Evolutionary conservation across 2,329 filamentous ascomycete species (phyloP).

Genomic region (Endothia cerciana): DNA sequence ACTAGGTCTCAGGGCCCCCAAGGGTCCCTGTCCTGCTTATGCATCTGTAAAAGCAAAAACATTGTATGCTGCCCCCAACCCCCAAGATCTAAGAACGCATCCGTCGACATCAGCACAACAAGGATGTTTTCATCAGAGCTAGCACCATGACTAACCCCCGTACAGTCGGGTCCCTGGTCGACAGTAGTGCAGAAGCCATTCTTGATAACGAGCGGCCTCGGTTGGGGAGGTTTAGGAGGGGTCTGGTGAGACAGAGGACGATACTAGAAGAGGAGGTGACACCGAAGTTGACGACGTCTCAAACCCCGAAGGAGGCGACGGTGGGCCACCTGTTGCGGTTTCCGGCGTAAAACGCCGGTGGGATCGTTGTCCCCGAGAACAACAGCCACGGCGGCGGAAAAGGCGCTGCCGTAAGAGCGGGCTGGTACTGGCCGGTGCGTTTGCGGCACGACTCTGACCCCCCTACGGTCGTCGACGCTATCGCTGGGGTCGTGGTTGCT

Average conservation of each 20-base stretch:
- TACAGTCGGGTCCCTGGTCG: too few species aligned
- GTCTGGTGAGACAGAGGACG: constrained; percentile 2
- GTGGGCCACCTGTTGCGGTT: constrained; percentile 7
- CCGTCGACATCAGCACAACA: too few species aligned
- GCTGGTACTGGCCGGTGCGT: constrained; percentile 15
- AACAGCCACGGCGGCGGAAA: constrained; percentile 12
- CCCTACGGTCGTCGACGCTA: constrained; percentile 9
- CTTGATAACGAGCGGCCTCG: too few species aligned
- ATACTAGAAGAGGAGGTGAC: constrained; percentile 3
- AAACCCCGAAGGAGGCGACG: constrained; percentile 9
- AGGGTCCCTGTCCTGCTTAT: too few species aligned
- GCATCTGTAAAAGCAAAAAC: too few species aligned
- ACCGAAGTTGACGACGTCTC: constrained; percentile 8
- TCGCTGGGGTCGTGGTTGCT: constrained; percentile 5
- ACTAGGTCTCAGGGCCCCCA: too few species aligned
- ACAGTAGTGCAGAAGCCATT: too few species aligned
- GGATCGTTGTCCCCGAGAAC: constrained; percentile 12
- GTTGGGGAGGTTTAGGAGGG: not conserved
- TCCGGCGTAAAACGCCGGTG: constrained; percentile 10
- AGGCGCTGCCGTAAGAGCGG: constrained; percentile 9
- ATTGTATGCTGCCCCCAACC: too few species aligned
- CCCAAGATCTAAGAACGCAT: too few species aligned
- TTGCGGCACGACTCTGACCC: constrained; percentile 7
- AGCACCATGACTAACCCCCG: too few species aligned
- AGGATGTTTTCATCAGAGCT: too few species aligned